Conservation (phyloP, 179 eudicot species). For the Gypsophila paniculata region DNA sequence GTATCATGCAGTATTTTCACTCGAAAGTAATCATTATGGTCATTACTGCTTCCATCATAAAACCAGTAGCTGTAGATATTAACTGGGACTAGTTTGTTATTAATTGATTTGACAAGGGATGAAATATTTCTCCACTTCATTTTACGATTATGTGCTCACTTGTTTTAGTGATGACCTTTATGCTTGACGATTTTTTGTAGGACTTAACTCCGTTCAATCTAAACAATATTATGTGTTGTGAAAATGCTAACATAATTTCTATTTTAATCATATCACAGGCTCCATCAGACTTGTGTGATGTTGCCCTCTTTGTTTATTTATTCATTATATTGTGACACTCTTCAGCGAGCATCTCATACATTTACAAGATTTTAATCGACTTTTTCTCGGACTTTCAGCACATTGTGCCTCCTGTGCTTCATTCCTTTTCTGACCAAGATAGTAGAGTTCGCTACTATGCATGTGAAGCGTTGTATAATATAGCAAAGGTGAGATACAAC, state of each 20-base stretch:
- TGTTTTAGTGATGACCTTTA: too few species aligned
- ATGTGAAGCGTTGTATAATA: slow-evolving; percentile 94
- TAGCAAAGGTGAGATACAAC: slow-evolving; percentile 73
- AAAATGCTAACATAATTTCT: background rate
- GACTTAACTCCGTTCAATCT: too few species aligned
- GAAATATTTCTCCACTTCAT: too few species aligned
- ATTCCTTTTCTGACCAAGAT: slow-evolving; percentile 85
- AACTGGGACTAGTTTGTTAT: too few species aligned
- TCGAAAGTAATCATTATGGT: background rate
- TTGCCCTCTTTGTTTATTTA: background rate
- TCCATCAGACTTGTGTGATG: background rate
- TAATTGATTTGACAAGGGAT: too few species aligned
- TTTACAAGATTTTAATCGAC: slow-evolving; percentile 6
- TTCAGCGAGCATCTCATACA: slow-evolving; percentile 5
- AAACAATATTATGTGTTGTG: background rate
- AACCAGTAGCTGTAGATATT: too few species aligned
- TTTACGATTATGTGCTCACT: too few species aligned
- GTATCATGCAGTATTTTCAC: background rate
- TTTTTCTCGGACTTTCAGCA: slow-evolving; percentile 50
- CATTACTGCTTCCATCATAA: too few species aligned
- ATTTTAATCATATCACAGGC: background rate
- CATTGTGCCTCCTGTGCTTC: slow-evolving; percentile 93
- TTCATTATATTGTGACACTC: background rate
- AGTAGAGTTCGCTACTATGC: slow-evolving; percentile 99
- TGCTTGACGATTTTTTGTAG: too few species aligned